phyloP scores from a whole-genome alignment of 2,329 filamentous ascomycete species.

The Biscogniauxia mediterranea region DNA sequence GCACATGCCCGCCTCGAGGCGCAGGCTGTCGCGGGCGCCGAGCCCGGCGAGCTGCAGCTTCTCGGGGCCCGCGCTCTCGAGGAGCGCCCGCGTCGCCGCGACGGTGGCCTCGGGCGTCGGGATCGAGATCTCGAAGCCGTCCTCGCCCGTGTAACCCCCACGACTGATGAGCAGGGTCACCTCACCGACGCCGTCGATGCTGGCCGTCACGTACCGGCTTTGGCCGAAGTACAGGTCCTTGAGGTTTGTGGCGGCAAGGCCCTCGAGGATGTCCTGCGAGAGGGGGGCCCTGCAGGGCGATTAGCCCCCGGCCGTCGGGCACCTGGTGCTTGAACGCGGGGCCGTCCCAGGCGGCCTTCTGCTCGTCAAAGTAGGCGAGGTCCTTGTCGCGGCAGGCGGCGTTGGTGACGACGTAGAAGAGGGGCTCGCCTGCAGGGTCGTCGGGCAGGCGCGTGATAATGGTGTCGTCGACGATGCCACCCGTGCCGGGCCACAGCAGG shows the following conservation, averaged over 20 bases:
- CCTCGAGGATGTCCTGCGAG: slow-evolving; percentile 65
- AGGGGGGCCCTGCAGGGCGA: slow-evolving; percentile 87
- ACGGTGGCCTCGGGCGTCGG: slow-evolving; percentile 60
- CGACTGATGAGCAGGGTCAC: slow-evolving; percentile 70
- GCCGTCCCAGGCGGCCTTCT: slow-evolving; percentile 63
- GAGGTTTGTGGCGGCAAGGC: slow-evolving; percentile 58
- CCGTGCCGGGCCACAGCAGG: slow-evolving; percentile 73
- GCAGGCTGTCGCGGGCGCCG: slow-evolving; percentile 85
- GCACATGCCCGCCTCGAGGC: slow-evolving; percentile 97
- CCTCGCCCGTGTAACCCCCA: slow-evolving; percentile 95
- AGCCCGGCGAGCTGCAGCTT: slow-evolving; percentile 78
- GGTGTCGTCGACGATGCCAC: slow-evolving; percentile 93
- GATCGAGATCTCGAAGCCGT: slow-evolving; percentile 95
- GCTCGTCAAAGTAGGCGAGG: slow-evolving; percentile 67
- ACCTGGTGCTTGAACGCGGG: slow-evolving; percentile 65
- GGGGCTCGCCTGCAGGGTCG: slow-evolving; percentile 47
- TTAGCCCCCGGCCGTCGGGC: slow-evolving; percentile 69
- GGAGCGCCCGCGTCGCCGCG: slow-evolving; percentile 66
- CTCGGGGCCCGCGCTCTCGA: slow-evolving; percentile 60
- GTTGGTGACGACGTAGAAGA: slow-evolving; percentile 94
- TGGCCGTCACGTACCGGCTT: slow-evolving; percentile 64
- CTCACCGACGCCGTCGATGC: slow-evolving; percentile 51
- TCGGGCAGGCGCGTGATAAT: slow-evolving; percentile 73
- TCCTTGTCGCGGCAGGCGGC: slow-evolving; percentile 91
- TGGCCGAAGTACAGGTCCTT: slow-evolving; percentile 79